Base-by-base conservation (phyloP, 1,284 basidiomycete genomes). In the Melanopsichium pennsylvanicum region DNA sequence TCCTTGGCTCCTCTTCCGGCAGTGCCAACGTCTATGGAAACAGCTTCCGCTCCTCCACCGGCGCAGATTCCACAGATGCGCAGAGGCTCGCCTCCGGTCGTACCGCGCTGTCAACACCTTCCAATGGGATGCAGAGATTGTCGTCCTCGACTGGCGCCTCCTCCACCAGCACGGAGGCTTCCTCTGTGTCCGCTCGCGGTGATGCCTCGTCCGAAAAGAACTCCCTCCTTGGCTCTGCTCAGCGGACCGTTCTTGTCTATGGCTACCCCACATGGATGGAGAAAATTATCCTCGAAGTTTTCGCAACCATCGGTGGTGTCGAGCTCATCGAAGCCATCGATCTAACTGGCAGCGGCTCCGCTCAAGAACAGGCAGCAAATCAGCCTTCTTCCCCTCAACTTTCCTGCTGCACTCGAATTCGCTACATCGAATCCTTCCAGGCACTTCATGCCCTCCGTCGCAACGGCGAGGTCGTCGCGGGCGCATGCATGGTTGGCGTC, bases 361-460 rank as follows among this genome's bases (percentile, higher is more conserved):
- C 55, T 13, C 58, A 58, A 21, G 62, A 70, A 21, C 50, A 69
- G 23, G 59, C 59, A 2, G n/a, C 39, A 16, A 26, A 44, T 11
- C 44, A 60, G 19, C 57, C 62, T 4, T 45, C 50, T 10, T 54
- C 59, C 4, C 61, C 67, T 1, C 42, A 32, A 2, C 58, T 62
- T 18, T 59, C 72, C 9, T 60, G 60, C 34, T 57, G 60, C 31
- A 57, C 62, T 8, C 68, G 74, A 5, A 45, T 76, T 8, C 55
- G 59, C 27, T 76, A 68, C 39, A 25, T 23, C 9, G 71, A 62
- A 33, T 59, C 71, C 3, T 64, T 67, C 35, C 74, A 74, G 49
- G 74, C 74, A 13, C 49, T 76, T 37, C 66, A 70, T 8, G 74
- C 74, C 8, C 49, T 76, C 15, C 69, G 62, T 22, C 64, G 70